Percentiles rank a stretch among this genome's conserved stretches.
Evolutionary conservation across 116 monocot species (phyloP).

Genomic region (Cymodocea nodosa): DNA sequence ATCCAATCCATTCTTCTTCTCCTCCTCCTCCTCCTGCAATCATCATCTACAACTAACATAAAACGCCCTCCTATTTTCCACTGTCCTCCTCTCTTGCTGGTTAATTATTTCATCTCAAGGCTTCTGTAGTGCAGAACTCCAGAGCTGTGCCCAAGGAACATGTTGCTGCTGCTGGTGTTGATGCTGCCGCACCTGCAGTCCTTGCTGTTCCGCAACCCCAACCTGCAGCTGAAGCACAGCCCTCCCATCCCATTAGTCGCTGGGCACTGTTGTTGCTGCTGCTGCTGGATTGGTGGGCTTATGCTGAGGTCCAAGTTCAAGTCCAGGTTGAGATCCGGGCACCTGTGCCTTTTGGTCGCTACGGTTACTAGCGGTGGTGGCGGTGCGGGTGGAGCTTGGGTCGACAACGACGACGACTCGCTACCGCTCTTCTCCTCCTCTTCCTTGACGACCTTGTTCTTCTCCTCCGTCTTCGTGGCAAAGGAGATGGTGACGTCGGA

Average conservation of each 20-base stretch:
- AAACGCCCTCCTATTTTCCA: background rate
- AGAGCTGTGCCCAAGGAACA: constrained; percentile 1
- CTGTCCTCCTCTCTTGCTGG: background rate
- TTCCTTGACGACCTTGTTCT: constrained; percentile 8
- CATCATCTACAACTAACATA: background rate
- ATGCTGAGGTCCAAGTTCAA: constrained; percentile 11
- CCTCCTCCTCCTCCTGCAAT: background rate
- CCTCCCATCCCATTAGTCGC: background rate
- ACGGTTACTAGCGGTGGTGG: no score
- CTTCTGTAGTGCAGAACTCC: constrained; percentile 2
- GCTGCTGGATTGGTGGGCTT: constrained; percentile 4
- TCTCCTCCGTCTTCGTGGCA: constrained; percentile 5
- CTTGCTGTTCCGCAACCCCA: constrained; percentile 9
- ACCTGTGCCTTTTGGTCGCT: background rate
- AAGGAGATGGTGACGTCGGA: constrained; percentile 17
- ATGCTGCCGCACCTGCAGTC: constrained; percentile 8
- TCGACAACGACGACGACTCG: constrained; percentile 8
- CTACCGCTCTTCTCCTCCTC: constrained; percentile 14
- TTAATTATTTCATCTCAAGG: background rate
- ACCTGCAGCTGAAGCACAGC: constrained; percentile 7
- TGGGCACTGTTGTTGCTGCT: background rate
- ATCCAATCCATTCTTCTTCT: background rate
- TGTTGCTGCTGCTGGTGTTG: background rate
- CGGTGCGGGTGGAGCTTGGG: background rate
- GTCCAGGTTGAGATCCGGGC: background rate